These are phyloP conservation scores for Wickerhamomyces ciferrii DNA, from an alignment of 805 yeast genomes.

Conservation along the genomic window DNA sequence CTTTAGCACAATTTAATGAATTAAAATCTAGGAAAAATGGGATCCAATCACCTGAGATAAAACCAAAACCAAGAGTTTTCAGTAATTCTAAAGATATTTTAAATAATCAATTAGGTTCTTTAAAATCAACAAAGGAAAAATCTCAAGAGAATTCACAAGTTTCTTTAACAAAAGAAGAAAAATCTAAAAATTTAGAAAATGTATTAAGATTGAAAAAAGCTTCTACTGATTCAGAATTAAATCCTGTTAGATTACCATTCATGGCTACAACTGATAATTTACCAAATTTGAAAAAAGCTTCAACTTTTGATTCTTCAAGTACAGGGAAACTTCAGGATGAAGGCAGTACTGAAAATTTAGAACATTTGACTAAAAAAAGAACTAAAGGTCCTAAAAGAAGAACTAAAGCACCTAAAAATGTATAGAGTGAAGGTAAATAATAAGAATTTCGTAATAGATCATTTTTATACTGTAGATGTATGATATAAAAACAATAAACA, in stretches of 20 bases:
- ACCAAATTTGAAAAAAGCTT: conserved; percentile 11
- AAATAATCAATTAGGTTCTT: conserved; percentile 6
- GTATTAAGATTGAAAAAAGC: neutral
- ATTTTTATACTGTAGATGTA: too few relatives aligned
- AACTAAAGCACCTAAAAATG: conserved; percentile 19
- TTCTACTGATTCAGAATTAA: conserved; percentile 13
- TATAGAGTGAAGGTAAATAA: too few relatives aligned
- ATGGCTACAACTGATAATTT: neutral
- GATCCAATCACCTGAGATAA: conserved; percentile 4
- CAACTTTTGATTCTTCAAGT: conserved; percentile 15
- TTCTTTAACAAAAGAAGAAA: neutral
- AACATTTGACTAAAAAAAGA: conserved; percentile 26
- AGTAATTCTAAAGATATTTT: conserved; percentile 16
- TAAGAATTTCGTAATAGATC: too few relatives aligned
- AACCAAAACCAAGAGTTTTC: conserved; percentile 16
- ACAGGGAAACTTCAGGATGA: neutral
- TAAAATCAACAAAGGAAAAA: conserved; percentile 11
- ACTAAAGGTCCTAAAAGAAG: conserved; percentile 32
- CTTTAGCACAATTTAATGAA: conserved; percentile 13
- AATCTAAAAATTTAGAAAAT: neutral
- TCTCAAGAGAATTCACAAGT: too few relatives aligned
- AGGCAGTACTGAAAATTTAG: conserved; percentile 8
- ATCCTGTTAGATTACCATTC: conserved; percentile 1
- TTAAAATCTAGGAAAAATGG: conserved; percentile 3
- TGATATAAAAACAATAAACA: neutral